Evolutionary conservation across 129 eudicot genomes (phyloP).

Genomic region (Oenanthe sinensis): DNA sequence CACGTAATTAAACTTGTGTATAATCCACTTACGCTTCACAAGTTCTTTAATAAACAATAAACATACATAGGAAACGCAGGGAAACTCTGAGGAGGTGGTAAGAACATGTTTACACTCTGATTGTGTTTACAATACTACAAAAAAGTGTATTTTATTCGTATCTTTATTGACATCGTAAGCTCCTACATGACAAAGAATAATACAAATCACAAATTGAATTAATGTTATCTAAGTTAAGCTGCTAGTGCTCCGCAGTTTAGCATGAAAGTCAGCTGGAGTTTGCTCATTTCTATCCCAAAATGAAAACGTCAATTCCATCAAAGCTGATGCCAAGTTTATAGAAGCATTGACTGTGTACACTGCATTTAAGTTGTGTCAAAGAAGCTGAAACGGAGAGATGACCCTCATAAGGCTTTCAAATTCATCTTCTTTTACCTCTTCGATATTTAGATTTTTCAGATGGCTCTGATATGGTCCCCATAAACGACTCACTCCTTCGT

Average conservation of each 20-base stretch:
- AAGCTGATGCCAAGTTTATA: background rate
- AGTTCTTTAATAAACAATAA: too few relatives aligned
- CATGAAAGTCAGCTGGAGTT: background rate
- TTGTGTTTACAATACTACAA: background rate
- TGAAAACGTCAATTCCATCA: background rate
- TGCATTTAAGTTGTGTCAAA: background rate
- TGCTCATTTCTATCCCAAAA: background rate
- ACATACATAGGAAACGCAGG: background rate
- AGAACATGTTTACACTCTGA: background rate
- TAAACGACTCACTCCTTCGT: constrained; percentile 22
- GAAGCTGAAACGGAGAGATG: background rate
- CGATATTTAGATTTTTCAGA: background rate
- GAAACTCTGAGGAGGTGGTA: background rate
- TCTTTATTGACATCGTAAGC: background rate
- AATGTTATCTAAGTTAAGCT: background rate
- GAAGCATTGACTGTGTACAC: background rate
- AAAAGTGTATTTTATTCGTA: too few relatives aligned
- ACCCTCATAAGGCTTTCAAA: background rate
- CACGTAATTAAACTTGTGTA: too few relatives aligned
- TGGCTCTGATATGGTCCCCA: constrained; percentile 16
- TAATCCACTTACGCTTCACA: too few relatives aligned
- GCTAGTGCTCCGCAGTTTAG: background rate
- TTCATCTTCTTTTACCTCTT: constrained; percentile 4
- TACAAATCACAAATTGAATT: background rate
- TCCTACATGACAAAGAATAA: background rate